phyloP scores from a whole-genome alignment of 2,329 filamentous ascomycete species.

The Tolypocladium nubicola region DNA sequence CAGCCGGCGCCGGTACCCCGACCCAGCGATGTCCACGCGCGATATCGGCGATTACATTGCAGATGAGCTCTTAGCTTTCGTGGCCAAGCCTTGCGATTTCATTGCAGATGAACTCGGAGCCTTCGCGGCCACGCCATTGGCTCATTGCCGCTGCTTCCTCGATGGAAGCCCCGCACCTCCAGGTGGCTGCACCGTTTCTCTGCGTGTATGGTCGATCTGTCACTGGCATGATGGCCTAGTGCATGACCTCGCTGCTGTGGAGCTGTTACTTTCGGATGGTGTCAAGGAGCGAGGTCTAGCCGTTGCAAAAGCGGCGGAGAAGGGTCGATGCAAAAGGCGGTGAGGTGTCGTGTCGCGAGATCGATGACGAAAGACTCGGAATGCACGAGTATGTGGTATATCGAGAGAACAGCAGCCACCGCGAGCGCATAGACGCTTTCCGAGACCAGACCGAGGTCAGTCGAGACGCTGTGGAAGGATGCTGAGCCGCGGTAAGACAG shows the following conservation, averaged over 20 bases:
- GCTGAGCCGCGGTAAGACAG: not conserved
- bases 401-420: not conserved
- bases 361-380: not conserved
- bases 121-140: not conserved
- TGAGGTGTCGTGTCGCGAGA: not conserved
- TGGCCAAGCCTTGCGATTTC: not conserved
- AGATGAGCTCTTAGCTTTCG: not conserved
- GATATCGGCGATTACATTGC: not conserved
- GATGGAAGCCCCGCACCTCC: not conserved
- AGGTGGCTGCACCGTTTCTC: not conserved
- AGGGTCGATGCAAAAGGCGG: not conserved
- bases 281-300: not conserved
- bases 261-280: not conserved
- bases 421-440: not conserved
- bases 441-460: not conserved
- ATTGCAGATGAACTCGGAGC: not conserved
- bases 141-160: not conserved
- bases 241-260: not conserved
- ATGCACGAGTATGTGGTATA: not conserved
- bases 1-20: not conserved
- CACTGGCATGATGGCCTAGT: not conserved
- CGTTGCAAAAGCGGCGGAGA: not conserved
- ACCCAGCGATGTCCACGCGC: not conserved
- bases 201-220: not conserved
- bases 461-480: not conserved